Base-by-base conservation (phyloP, 1,139 yeast genomes). In the Suhomyces bolitotheri region DNA sequence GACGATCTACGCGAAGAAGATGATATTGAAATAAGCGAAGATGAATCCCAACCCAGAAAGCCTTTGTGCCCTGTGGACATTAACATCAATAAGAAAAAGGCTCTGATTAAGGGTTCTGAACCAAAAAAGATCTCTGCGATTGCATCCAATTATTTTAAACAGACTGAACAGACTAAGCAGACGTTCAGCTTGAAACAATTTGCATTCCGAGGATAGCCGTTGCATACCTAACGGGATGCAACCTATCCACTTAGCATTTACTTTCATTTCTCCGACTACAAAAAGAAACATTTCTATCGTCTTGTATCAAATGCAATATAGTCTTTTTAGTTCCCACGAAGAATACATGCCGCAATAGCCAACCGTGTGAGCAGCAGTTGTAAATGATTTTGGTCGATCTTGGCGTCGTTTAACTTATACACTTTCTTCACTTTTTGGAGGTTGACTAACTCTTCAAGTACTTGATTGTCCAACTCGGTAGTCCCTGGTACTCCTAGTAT, bases 291-390 rank as follows among this genome's bases (percentile, higher is more conserved):
- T 4, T 44, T 32, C 43, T 34, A 36, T 10, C 43, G 44, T 36
- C 45, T 48, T 19, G 45, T 42, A 25, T n/a, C 12, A 11, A 3
- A 22, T 11, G 7, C 11, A n/a, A n/a, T n/a, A n/a, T n/a, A n/a
- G n/a, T n/a, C n/a, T n/a, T n/a, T 6, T 16, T 26, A 34, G 16
- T 16, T 47, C 1, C 75, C 75, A 34, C 74, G 50, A 28, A 68
- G 48, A 14, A 64, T 49, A 51, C 72, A 63, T 11, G 71, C 64
- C 4, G 66, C 66, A 14, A 71, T 63, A 1, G 68, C 67, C 36
- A 66, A 55, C 32, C 65, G 50, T 3, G 73, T 59, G 23, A 63
- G 51, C 24, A 50, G 49, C 2, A 39, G 49, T 41, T 64, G 71
- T n/a, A 44, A 30, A 11, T 44, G 31, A 12, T 39, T 28, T 8